A percentile compares a stretch with the other conserved stretches of the same genome.
Conservation (phyloP, 148 eudicot species). For the Cornus kousa region DNA sequence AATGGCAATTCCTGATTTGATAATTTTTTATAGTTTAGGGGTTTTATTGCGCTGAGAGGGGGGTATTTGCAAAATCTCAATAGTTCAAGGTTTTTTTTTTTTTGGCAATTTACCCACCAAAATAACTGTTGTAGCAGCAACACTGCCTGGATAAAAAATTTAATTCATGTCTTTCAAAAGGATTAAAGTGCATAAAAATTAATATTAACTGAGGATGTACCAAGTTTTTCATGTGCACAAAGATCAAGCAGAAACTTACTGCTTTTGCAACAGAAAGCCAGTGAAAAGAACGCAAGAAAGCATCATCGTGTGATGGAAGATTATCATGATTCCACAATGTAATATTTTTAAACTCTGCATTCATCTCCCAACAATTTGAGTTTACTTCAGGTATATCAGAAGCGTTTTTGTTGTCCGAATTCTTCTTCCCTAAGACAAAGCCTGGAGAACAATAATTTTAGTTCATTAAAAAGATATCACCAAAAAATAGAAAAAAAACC, state of each 20-base stretch:
- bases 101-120: background rate
- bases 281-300: constrained; percentile 76
- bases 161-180: background rate
- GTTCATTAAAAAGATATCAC: no score
- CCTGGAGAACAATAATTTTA: constrained; percentile 37
- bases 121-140: background rate
- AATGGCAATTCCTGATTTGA: no score
- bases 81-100: no score
- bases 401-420: constrained; percentile 27
- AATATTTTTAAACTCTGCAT: constrained; percentile 58
- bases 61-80: no score
- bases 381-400: constrained; percentile 22
- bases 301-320: constrained; percentile 87
- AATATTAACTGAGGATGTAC: background rate
- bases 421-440: constrained; percentile 74
- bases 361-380: constrained; percentile 60
- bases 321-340: constrained; percentile 93
- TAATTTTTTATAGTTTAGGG: no score
- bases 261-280: constrained; percentile 82
- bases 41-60: no score
- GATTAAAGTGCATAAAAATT: background rate
- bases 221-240: background rate
- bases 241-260: constrained; percentile 43
- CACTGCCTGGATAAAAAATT: background rate
- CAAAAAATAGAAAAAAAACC: no score